Evolutionary conservation across 108 stramenopile genomes (phyloP).

Genomic region (Cylindrotheca fusiformis): DNA sequence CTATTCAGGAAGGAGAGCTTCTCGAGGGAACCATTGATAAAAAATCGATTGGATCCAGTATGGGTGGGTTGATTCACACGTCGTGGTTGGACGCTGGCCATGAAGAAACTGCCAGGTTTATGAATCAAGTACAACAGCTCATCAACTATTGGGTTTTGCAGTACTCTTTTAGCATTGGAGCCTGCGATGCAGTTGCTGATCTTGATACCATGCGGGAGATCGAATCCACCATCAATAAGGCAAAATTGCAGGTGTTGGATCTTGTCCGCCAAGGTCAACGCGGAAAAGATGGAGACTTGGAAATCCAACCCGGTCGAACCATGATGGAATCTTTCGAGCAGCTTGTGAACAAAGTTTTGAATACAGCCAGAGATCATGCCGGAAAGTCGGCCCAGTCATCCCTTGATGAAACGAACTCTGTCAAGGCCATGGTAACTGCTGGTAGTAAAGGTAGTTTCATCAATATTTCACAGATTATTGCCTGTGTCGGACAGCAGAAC

Average conservation of each 20-base stretch:
- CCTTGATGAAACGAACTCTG: conserved; percentile 93
- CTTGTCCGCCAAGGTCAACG: conserved; percentile 96
- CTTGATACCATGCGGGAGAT: conserved; percentile 93
- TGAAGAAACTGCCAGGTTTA: conserved; percentile 92
- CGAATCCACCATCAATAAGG: conserved; percentile 94
- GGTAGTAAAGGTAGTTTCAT: conserved; percentile 98
- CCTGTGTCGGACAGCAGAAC: conserved; percentile 99
- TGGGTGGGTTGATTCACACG: conserved; percentile 97
- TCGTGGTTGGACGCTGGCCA: conserved; percentile 94
- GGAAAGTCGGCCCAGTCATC: conserved; percentile 93
- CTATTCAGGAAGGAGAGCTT: conserved; percentile 91
- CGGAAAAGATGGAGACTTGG: conserved; percentile 77
- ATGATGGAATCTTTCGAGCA: conserved; percentile 99
- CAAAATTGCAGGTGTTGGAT: conserved; percentile 91
- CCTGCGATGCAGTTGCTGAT: conserved; percentile 97
- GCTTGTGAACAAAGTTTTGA: conserved; percentile 94
- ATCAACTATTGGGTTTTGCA: conserved; percentile 96
- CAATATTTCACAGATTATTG: conserved; percentile 99
- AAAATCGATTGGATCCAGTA: conserved; percentile 92
- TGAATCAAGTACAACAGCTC: conserved; percentile 96
- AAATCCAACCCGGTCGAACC: conserved; percentile 96
- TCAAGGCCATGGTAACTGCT: conserved; percentile 97
- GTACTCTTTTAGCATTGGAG: conserved; percentile 94
- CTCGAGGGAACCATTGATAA: conserved; percentile 97
- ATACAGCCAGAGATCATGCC: conserved; percentile 94